phyloP scores from a whole-genome alignment of 2,329 filamentous ascomycete species.

The Alternaria arbusti region DNA sequence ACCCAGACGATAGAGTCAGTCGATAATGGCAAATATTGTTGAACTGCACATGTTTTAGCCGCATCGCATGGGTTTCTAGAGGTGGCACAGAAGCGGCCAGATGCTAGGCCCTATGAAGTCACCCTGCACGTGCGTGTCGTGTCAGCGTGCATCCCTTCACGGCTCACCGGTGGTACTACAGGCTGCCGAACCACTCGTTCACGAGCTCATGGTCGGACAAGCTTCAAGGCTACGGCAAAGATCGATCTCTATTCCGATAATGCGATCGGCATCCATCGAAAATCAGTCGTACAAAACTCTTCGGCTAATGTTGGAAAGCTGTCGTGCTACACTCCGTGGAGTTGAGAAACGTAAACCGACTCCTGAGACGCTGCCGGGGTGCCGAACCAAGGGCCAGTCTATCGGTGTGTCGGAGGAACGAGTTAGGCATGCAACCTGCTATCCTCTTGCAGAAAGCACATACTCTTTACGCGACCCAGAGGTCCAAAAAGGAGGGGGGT shows the following conservation, averaged over 20 bases:
- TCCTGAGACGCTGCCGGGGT: slow-evolving; percentile 5
- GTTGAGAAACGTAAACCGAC: not conserved
- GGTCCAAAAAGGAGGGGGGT: not conserved
- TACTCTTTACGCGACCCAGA: not conserved
- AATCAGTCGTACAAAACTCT: not conserved
- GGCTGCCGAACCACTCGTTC: slow-evolving; percentile 1
- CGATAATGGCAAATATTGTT: slow-evolving; percentile 12
- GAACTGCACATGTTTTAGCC: slow-evolving; percentile 25
- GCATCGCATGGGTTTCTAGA: slow-evolving; percentile 7
- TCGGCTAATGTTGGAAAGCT: slow-evolving; percentile 2
- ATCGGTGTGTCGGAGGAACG: slow-evolving; percentile 4
- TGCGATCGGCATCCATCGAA: slow-evolving; percentile 3
- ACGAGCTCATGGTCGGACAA: slow-evolving; percentile 2
- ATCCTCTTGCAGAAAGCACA: not conserved
- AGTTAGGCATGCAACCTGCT: not conserved
- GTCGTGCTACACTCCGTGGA: not conserved
- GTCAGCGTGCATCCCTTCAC: slow-evolving; percentile 17
- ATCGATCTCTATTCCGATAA: slow-evolving; percentile 3
- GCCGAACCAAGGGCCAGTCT: slow-evolving; percentile 6
- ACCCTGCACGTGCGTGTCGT: slow-evolving; percentile 17
- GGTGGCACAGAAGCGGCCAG: not conserved
- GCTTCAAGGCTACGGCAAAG: slow-evolving; percentile 2
- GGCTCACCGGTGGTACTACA: slow-evolving; percentile 16
- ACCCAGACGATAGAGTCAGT: not conserved
- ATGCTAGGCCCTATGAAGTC: slow-evolving; percentile 5